Evolutionary conservation across 139 green algal species (phyloP), one percentile per base, ranked within the genome.

Genomic region (Asterochloris sp.): DNA sequence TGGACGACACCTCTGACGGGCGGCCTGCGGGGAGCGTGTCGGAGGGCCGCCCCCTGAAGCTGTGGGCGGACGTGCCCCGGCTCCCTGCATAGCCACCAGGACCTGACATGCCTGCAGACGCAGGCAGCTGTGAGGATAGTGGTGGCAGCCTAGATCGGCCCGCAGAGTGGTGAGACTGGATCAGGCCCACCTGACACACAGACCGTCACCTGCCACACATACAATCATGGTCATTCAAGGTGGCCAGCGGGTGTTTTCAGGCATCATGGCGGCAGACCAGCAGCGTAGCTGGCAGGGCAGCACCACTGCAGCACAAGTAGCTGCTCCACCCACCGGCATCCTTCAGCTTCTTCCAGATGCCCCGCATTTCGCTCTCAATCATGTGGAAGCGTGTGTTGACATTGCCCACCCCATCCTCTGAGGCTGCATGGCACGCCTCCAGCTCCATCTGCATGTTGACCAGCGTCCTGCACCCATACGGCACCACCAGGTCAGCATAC

Each of bases 291-390:
- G 38, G 38, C 38, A 54, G 38, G 38, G 38, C 38, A 54, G 6
- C 38, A 54, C 38, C 38, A 54, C 38, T 54, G 38, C 38, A 54
- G 38, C 38, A 54, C 2, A 23, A 69, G 13, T 80, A n/a, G 23
- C 12, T 17, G 14, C 24, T 64, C 29, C 60, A 47, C 19, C 24
- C n/a, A 16, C 68, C 16, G 11, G 23, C 23, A 60, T 69, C 60
- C 23, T 64, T 80, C 12, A 80, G 38, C 60, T 80, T 68, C 76
- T 80, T 80, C 60, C 76, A 69, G 24, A 69, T 27, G 60, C 76
- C 60, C 11, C 23, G 76, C 76, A 80, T 69, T 47, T 80, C 76
- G 1, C 76, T 69, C 60, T 80, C 76, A 24, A 80, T n/a, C 76
- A 80, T 69, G 60, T 80, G 76, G 24, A 80, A 69, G 11, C 76